These are phyloP conservation scores for Nothomitra cinnamomea DNA, from an alignment of 2,329 filamentous ascomycete genomes.

Conservation along the genomic window DNA sequence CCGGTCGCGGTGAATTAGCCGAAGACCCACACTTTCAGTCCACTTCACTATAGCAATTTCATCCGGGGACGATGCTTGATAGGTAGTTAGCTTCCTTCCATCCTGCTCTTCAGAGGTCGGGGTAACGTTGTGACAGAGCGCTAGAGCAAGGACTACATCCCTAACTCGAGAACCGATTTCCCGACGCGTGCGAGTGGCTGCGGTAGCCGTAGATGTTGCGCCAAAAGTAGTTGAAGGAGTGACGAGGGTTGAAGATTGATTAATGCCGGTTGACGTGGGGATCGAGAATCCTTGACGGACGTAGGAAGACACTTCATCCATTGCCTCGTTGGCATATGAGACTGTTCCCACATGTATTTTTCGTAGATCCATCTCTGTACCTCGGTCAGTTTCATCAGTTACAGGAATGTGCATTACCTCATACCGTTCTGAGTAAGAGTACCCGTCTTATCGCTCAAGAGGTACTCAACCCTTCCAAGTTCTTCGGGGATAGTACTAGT, in stretches of 20 bases:
- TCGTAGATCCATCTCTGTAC: slow-evolving; percentile 81
- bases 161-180: slow-evolving; percentile 89
- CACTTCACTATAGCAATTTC: slow-evolving; percentile 96
- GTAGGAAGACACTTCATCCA: slow-evolving; percentile 88
- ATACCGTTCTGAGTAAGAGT: slow-evolving; percentile 78
- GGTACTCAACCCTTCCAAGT: slow-evolving; percentile 84
- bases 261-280: slow-evolving; percentile 13
- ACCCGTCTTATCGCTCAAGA: slow-evolving; percentile 95
- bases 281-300: slow-evolving; percentile 66
- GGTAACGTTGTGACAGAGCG: slow-evolving; percentile 93
- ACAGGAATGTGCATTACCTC: slow-evolving; percentile 9
- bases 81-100: slow-evolving; percentile 61
- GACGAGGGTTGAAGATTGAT: slow-evolving; percentile 14
- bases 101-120: slow-evolving; percentile 74
- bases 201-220: slow-evolving; percentile 28
- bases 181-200: slow-evolving; percentile 66
- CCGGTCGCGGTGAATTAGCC: slow-evolving; percentile 70
- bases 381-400: neutral
- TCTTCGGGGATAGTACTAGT: slow-evolving; percentile 98
- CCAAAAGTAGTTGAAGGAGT: slow-evolving; percentile 35
- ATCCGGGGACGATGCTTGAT: slow-evolving; percentile 93
- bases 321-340: slow-evolving; percentile 94
- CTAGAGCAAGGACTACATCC: slow-evolving; percentile 81
- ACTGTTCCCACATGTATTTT: slow-evolving; percentile 98
- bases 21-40: slow-evolving; percentile 82